phyloP scores from a whole-genome alignment of 352 stramenopile species.

The Pythium folliculosum region DNA sequence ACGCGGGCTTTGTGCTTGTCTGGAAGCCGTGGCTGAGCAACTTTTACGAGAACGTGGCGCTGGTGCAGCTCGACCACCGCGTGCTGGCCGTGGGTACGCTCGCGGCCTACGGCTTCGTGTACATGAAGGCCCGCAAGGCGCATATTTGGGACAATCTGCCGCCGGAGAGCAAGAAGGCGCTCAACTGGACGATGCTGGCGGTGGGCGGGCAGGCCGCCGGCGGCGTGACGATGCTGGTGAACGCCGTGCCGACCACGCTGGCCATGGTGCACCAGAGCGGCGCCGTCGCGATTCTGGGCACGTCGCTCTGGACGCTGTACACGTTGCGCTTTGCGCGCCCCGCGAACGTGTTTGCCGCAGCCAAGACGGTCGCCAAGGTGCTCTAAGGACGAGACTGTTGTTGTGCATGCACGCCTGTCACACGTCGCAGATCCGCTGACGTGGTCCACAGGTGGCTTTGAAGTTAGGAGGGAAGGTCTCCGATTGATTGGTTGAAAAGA shows the following conservation, averaged over 20 bases:
- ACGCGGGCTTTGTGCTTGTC: not conserved
- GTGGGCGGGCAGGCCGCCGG: conserved; percentile 80
- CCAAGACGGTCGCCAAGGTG: conserved; percentile 27
- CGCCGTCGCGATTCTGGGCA: conserved; percentile 51
- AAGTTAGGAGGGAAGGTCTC: not conserved
- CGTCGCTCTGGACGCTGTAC: conserved; percentile 69
- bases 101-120: conserved; percentile 50
- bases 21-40: conserved; percentile 85
- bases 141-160: conserved; percentile 75
- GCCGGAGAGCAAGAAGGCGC: conserved; percentile 49
- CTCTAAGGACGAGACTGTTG: conserved; percentile 10
- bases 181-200: conserved; percentile 59
- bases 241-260: conserved; percentile 93
- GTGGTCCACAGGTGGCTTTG: not conserved
- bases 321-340: conserved; percentile 64
- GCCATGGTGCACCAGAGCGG: conserved; percentile 92
- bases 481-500: conserved; percentile 24
- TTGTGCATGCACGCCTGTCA: not conserved
- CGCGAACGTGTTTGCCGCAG: conserved; percentile 30
- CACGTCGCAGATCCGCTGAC: not conserved
- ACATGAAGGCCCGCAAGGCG: conserved; percentile 55
- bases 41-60: conserved; percentile 96
- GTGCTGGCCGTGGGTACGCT: conserved; percentile 90
- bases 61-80: conserved; percentile 96
- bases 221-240: conserved; percentile 94